These are phyloP conservation scores for Cucurbita ficifolia DNA, from an alignment of 306 rosid species.

Conservation along the genomic window DNA sequence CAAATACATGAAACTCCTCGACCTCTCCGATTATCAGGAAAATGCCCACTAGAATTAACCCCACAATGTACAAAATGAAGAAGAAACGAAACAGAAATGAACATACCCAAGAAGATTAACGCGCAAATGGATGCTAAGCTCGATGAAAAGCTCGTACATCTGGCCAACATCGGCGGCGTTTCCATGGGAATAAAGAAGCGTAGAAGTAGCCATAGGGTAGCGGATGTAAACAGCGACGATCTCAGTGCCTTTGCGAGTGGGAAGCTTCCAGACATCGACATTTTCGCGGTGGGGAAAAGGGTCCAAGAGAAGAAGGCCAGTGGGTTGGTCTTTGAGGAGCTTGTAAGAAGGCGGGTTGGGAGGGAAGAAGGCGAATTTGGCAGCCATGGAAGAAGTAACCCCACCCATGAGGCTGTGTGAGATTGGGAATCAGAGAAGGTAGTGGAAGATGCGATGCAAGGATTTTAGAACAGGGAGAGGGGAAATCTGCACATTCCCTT, in stretches of 20 bases:
- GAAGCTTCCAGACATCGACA: constrained; percentile 57
- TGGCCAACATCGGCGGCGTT: constrained; percentile 82
- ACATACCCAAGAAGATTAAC: constrained; percentile 63
- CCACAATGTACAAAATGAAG: background rate
- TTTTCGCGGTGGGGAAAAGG: constrained; percentile 59
- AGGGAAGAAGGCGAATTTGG: constrained; percentile 73
- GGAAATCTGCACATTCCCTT: background rate
- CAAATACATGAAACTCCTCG: background rate
- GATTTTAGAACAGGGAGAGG: background rate
- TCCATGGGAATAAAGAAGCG: constrained; percentile 73
- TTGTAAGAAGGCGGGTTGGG: constrained; percentile 76
- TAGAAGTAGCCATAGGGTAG: constrained; percentile 60
- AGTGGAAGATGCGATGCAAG: background rate
- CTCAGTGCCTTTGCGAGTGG: constrained; percentile 62
- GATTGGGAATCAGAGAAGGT: background rate
- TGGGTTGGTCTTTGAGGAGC: constrained; percentile 28
- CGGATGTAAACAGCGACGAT: constrained; percentile 73
- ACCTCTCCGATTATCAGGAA: background rate
- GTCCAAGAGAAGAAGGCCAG: constrained; percentile 41
- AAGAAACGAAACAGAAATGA: background rate
- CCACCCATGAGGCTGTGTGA: constrained; percentile 46
- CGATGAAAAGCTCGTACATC: constrained; percentile 77
- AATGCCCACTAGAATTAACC: background rate
- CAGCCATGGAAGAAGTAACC: constrained; percentile 85
- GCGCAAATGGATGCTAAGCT: constrained; percentile 61